phyloP scores from a whole-genome alignment of 139 green algal genomes.

The Choricystis sp. region DNA sequence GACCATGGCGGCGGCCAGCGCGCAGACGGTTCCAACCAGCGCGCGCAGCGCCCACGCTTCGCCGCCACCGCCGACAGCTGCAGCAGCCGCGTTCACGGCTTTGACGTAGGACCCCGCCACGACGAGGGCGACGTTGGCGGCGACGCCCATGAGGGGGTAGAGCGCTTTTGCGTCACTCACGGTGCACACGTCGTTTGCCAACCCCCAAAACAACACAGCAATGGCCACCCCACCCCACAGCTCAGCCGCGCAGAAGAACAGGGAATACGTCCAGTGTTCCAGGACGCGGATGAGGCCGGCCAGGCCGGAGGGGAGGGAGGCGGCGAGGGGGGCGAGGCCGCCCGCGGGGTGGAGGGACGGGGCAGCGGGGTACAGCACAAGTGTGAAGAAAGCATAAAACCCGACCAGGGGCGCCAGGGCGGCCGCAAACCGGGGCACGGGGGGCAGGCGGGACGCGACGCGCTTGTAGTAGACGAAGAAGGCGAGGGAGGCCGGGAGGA shows the following conservation, averaged over 20 bases:
- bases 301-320: slow-evolving; percentile 36
- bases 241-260: slow-evolving; percentile 72
- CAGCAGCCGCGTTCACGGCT: slow-evolving; percentile 23
- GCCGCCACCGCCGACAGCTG: not conserved
- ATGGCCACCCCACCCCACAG: slow-evolving; percentile 76
- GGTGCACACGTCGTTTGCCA: slow-evolving; percentile 36
- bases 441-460: slow-evolving; percentile 26
- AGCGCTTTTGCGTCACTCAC: slow-evolving; percentile 37
- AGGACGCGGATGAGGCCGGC: slow-evolving; percentile 30
- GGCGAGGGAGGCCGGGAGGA: slow-evolving; percentile 50
- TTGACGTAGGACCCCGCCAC: slow-evolving; percentile 38
- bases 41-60: slow-evolving; percentile 19
- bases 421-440: slow-evolving; percentile 45
- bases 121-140: slow-evolving; percentile 60
- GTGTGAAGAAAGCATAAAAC: slow-evolving; percentile 59
- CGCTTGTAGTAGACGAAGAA: slow-evolving; percentile 55
- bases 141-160: slow-evolving; percentile 72
- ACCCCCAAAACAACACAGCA: slow-evolving; percentile 65
- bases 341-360: slow-evolving; percentile 44
- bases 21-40: slow-evolving; percentile 37
- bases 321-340: slow-evolving; percentile 20
- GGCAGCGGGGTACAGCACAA: slow-evolving; percentile 49
- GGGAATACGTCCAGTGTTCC: slow-evolving; percentile 65
- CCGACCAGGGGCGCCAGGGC: slow-evolving; percentile 40
- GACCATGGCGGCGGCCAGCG: slow-evolving; percentile 39